Conservation (phyloP, 2,329 filamentous ascomycete species). For the Fusarium pseudograminearum region DNA sequence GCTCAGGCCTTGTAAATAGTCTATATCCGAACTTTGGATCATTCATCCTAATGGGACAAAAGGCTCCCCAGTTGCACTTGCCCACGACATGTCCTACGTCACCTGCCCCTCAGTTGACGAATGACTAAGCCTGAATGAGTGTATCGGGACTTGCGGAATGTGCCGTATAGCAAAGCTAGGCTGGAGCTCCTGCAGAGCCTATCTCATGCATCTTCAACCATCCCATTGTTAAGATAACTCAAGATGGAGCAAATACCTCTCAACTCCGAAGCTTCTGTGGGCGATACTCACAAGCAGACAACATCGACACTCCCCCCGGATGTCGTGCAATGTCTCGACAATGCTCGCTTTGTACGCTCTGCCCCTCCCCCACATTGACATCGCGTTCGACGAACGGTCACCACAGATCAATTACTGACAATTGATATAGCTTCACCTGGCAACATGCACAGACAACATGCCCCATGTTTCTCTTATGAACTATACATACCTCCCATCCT, state of each 20-base stretch:
- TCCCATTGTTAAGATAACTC: conserved; percentile 14
- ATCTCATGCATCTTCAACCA: conserved; percentile 30
- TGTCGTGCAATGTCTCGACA: conserved; percentile 91
- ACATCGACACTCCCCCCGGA: conserved; percentile 81
- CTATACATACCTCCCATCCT: conserved; percentile 93
- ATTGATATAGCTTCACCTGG: conserved; percentile 83
- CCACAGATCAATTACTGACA: conserved; percentile 14
- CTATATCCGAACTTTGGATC: background rate
- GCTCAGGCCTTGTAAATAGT: background rate
- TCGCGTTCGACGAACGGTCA: conserved; percentile 15
- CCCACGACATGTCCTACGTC: conserved; percentile 45
- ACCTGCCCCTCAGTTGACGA: background rate
- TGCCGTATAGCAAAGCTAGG: conserved; percentile 19
- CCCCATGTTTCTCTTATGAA: conserved; percentile 98
- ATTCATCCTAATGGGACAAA: background rate
- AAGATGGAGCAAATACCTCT: conserved; percentile 75
- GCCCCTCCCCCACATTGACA: conserved; percentile 36
- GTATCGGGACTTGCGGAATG: conserved; percentile 36
- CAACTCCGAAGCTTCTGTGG: conserved; percentile 80
- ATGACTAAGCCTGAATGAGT: conserved; percentile 31
- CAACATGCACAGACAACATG: conserved; percentile 84
- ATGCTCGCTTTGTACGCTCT: conserved; percentile 86
- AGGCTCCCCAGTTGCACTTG: background rate
- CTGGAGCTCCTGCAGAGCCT: conserved; percentile 26
- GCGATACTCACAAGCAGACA: conserved; percentile 76